Base-by-base conservation (phyloP, 2,329 filamentous ascomycete genomes). In the Xylariaceae sp. region DNA sequence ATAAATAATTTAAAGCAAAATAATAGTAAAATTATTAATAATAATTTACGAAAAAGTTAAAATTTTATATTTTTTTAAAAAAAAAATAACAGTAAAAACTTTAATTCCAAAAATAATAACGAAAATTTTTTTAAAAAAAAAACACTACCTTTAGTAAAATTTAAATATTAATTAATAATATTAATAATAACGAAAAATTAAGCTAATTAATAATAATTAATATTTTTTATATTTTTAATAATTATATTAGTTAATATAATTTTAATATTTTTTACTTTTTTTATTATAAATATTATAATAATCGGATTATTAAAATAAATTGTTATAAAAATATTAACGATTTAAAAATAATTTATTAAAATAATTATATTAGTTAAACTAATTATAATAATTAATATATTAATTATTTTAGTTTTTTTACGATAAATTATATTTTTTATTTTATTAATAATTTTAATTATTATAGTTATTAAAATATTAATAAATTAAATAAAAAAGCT, bases 1-100 rank as follows among this genome's bases (percentile, higher is more conserved):
- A 29, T 29, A 29, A 29, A 8, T 29, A 29, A 47, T 33, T 32
- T 44, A 32, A 43, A 23, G 29, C 29, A 43, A 19, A 29, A 43
- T 7, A 40, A 43, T 44, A 23, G 25, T 14, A 14, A 29, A 14
- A 29, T 14, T 29, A 29, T 29, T 29, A 29, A 29, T 8, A 29
- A 29, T 8, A 29, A 29, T 29, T 29, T 29, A 29, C 25, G 25
- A 8, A 29, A 29, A 29, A 29, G 14, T 29, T 29, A 29, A 29
- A 14, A 29, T 29, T 29, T 29, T 29, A 29, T 29, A 29, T 8
- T 29, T 8, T 29, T 29, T 29, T 8, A 8, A 29, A 29, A 29
- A 29, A 29, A 29, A 29, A 8, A 29, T 14, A 14, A 14, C 25
- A 8, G 14, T 14, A 8, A 29, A 29, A 29, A 29, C 8, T 29